A percentile compares a stretch with the other conserved stretches of the same genome.
phyloP scores from a whole-genome alignment of 176 grass and related monocot species.

The Thinopyrum elongatum region DNA sequence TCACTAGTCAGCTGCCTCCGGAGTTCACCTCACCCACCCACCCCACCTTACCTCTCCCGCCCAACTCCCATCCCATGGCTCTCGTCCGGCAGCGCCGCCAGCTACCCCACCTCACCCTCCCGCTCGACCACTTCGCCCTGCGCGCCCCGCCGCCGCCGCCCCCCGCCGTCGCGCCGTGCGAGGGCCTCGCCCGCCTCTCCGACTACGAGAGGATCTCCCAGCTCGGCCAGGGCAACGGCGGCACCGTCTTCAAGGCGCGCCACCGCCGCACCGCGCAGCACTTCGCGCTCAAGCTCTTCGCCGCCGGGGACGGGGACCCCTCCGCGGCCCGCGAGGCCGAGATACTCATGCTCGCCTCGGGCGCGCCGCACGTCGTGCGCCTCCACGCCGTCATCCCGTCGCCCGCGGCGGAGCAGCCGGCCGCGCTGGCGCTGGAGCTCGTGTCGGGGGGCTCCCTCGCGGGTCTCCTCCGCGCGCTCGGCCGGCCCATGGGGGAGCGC shows the following conservation, averaged over 20 bases:
- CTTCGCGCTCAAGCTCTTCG: conserved; percentile 55
- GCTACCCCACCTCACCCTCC: conserved; percentile 61
- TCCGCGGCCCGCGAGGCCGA: conserved; percentile 64
- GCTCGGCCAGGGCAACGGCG: conserved; percentile 86
- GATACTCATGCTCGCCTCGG: conserved; percentile 61
- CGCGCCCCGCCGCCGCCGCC: conserved; percentile 21
- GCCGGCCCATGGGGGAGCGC: conserved; percentile 48
- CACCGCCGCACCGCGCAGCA: conserved; percentile 40
- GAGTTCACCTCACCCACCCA: background rate
- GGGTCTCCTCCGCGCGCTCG: conserved; percentile 42
- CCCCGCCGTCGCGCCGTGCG: conserved; percentile 14
- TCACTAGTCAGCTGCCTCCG: background rate
- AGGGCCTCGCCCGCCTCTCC: conserved; percentile 38
- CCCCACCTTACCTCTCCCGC: background rate
- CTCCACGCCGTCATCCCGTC: conserved; percentile 57
- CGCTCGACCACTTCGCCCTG: conserved; percentile 44
- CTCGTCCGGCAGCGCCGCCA: conserved; percentile 66
- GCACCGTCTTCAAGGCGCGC: conserved; percentile 73
- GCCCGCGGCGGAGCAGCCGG: conserved; percentile 30
- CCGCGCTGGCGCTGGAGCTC: conserved; percentile 60
- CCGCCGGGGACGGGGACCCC: conserved; percentile 29
- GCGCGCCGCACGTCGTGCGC: conserved; percentile 56
- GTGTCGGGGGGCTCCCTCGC: conserved; percentile 64
- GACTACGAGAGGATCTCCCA: conserved; percentile 75
- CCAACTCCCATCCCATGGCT: conserved; percentile 37